phyloP scores from a whole-genome alignment of 1,139 yeast species.

The Protomyces lactucae-debilis region DNA sequence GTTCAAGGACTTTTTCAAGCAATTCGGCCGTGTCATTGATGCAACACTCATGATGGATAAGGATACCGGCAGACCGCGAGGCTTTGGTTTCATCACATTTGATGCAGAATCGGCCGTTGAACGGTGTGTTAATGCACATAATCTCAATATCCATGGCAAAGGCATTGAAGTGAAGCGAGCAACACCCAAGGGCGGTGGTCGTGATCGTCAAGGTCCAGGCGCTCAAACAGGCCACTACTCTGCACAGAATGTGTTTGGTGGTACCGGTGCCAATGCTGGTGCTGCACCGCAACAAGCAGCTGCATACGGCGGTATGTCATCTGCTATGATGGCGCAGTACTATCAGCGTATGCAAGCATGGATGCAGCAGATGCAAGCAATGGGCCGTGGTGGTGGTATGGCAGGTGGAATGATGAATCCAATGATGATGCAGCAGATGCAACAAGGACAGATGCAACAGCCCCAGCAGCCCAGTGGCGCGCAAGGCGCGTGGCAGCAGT shows the following conservation, averaged over 20 bases:
- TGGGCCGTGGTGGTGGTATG: constrained; percentile 33
- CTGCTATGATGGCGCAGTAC: constrained; percentile 83
- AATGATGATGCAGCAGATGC: constrained; percentile 32
- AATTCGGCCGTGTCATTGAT: constrained; percentile 89
- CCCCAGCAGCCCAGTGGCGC: constrained; percentile 22
- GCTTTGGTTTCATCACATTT: constrained; percentile 95
- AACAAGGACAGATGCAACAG: constrained; percentile 37
- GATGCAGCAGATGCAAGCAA: constrained; percentile 56
- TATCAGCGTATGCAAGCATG: constrained; percentile 83
- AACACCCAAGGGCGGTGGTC: constrained; percentile 67
- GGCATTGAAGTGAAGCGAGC: constrained; percentile 91
- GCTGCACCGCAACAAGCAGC: constrained; percentile 36
- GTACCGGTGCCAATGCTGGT: constrained; percentile 43
- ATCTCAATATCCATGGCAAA: constrained; percentile 33
- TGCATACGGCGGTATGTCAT: constrained; percentile 54
- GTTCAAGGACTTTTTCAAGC: constrained; percentile 79
- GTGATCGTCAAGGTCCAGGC: constrained; percentile 30
- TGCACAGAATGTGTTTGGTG: constrained; percentile 32
- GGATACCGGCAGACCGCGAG: constrained; percentile 96
- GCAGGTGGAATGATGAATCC: constrained; percentile 20
- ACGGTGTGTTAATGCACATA: constrained; percentile 58
- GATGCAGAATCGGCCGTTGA: constrained; percentile 96
- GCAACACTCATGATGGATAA: constrained; percentile 97
- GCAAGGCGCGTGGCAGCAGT: constrained; percentile 2
- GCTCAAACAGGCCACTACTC: constrained; percentile 29